A percentile compares a stretch with the other conserved stretches of the same genome.
These are phyloP conservation scores for Lentinus polychrous DNA, from an alignment of 1,284 basidiomycete genomes.

Conservation along the genomic window DNA sequence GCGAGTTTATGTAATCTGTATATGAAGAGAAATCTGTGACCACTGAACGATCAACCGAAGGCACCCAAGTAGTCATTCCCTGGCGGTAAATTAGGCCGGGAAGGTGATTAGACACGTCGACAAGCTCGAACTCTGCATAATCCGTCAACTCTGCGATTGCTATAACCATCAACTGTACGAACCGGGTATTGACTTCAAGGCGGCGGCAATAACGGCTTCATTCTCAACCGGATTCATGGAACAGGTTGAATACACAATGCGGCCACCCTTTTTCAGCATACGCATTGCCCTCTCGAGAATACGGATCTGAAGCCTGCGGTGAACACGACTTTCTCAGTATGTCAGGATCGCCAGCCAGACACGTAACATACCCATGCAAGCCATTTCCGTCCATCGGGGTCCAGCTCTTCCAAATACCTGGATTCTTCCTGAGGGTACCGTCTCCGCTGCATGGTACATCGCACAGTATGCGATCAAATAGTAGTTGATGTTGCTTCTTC, in stretches of 20 bases:
- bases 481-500: conserved; percentile 39
- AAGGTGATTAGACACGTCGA: conserved; percentile 71
- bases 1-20: conserved; percentile 43
- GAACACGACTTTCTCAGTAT: conserved; percentile 1
- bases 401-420: conserved; percentile 95
- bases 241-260: conserved; percentile 97
- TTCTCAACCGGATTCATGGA: conserved; percentile 98
- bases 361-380: conserved; percentile 65
- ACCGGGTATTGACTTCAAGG: conserved; percentile 69
- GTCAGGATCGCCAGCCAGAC: background rate
- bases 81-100: conserved; percentile 71
- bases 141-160: background rate
- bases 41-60: conserved; percentile 44
- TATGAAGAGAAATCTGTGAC: conserved; percentile 46
- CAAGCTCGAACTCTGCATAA: conserved; percentile 63
- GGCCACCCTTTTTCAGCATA: conserved; percentile 80
- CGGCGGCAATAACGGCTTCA: conserved; percentile 91
- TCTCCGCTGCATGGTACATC: conserved; percentile 99
- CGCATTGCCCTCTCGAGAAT: conserved; percentile 92
- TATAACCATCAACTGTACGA: conserved; percentile 10
- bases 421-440: conserved; percentile 92
- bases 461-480: conserved; percentile 92
- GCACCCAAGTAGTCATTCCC: conserved; percentile 71
- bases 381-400: conserved; percentile 85
- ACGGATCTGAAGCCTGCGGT: conserved; percentile 75